Percentiles rank a stretch among this genome's conserved stretches.
Evolutionary conservation across 164 flowering plant genomes (phyloP).

Genomic region (Annona squamosa): DNA sequence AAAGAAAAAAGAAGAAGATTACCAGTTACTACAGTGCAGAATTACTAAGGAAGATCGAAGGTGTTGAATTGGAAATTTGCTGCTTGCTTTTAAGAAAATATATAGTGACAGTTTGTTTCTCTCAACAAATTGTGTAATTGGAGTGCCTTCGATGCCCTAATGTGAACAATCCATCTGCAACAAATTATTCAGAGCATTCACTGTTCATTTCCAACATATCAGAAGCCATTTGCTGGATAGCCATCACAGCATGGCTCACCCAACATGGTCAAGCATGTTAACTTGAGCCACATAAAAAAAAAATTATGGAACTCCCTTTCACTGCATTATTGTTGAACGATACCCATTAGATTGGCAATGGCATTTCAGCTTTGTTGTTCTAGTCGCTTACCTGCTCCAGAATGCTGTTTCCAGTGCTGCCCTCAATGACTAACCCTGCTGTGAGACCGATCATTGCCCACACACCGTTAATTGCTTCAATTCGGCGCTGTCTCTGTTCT

Average conservation of each 20-base stretch:
- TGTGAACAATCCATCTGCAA: no score
- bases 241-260: no score
- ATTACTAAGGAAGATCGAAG: background rate
- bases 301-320: no score
- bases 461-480: slow-evolving; percentile 96
- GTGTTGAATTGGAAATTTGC: background rate
- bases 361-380: background rate
- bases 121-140: background rate
- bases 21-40: background rate
- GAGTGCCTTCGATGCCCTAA: no score
- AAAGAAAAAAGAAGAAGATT: background rate
- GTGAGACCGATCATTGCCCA: slow-evolving; percentile 98
- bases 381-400: slow-evolving; percentile 46
- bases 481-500: slow-evolving; percentile 52
- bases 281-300: no score
- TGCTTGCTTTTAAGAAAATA: background rate
- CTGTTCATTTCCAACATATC: no score
- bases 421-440: slow-evolving; percentile 78
- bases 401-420: slow-evolving; percentile 64
- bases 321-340: background rate
- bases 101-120: background rate
- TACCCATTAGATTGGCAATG: background rate
- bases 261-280: no score
- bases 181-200: no score
- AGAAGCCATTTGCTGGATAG: no score